Evolutionary conservation across 805 yeast genomes (phyloP).

Genomic region (Wickerhamiella lipophila): DNA sequence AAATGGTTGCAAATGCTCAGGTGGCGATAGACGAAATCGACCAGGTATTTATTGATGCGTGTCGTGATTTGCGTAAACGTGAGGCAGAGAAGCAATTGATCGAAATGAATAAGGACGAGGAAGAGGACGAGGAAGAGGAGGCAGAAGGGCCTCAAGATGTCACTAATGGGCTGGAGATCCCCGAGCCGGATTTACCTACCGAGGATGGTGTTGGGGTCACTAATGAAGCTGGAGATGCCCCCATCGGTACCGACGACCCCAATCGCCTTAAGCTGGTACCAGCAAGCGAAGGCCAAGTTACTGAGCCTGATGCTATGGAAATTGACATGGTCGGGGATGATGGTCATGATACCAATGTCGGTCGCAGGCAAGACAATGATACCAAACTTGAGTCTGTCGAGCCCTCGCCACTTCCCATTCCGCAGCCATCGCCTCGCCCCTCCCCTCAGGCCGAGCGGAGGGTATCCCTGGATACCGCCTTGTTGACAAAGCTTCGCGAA

Average conservation of each 20-base stretch:
- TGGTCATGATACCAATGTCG: neutral
- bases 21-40: constrained; percentile 85
- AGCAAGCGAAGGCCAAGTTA: neutral
- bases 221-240: too few species aligned
- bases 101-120: constrained; percentile 17
- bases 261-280: too few species aligned
- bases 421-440: neutral
- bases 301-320: neutral
- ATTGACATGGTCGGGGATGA: neutral
- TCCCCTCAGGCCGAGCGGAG: neutral
- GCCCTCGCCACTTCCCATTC: neutral
- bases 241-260: too few species aligned
- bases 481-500: constrained; percentile 9
- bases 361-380: neutral
- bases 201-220: neutral
- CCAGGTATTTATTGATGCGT: constrained; percentile 61
- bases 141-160: neutral
- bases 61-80: constrained; percentile 42
- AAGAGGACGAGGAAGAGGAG: constrained; percentile 10
- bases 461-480: neutral
- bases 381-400: neutral
- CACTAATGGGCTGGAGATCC: neutral
- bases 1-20: constrained; percentile 92
- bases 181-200: neutral
- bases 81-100: constrained; percentile 21